These are phyloP conservation scores for Rhynchosporium agropyri DNA, from an alignment of 2,329 filamentous ascomycete genomes.

Conservation along the genomic window DNA sequence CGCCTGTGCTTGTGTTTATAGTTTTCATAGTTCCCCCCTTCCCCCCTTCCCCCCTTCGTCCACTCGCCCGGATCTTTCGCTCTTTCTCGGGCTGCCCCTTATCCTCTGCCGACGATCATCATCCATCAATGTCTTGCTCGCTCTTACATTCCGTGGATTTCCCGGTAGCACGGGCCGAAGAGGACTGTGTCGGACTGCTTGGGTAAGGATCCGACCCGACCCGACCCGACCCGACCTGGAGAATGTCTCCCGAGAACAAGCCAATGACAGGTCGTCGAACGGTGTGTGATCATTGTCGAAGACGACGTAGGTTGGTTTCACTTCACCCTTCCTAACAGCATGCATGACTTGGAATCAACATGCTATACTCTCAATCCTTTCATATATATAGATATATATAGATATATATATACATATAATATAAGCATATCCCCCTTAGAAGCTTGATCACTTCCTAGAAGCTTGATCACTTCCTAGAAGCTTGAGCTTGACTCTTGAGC, in stretches of 20 bases:
- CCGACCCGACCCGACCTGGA: constrained; percentile 25
- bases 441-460: not conserved
- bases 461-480: not conserved
- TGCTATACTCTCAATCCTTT: not conserved
- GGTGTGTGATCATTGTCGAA: constrained; percentile 51
- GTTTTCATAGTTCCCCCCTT: no score
- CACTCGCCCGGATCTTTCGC: constrained; percentile 32
- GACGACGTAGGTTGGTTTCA: constrained; percentile 44
- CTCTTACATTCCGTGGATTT: constrained; percentile 25
- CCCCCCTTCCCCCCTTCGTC: not conserved
- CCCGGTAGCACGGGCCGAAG: constrained; percentile 17
- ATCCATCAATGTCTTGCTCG: not conserved
- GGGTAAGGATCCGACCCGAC: constrained; percentile 1
- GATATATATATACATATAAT: no score
- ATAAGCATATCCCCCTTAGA: no score
- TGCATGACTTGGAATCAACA: not conserved
- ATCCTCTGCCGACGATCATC: not conserved
- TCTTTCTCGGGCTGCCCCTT: not conserved
- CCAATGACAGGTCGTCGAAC: constrained; percentile 40
- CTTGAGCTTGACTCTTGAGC: constrained; percentile 14
- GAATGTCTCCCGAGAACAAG: constrained; percentile 39
- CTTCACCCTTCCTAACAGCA: not conserved
- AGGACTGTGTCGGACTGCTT: not conserved
- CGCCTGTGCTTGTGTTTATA: no score
- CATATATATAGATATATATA: not conserved